Conservation (phyloP, 345 rosid genomes). For the Gossypium thurberi region DNA sequence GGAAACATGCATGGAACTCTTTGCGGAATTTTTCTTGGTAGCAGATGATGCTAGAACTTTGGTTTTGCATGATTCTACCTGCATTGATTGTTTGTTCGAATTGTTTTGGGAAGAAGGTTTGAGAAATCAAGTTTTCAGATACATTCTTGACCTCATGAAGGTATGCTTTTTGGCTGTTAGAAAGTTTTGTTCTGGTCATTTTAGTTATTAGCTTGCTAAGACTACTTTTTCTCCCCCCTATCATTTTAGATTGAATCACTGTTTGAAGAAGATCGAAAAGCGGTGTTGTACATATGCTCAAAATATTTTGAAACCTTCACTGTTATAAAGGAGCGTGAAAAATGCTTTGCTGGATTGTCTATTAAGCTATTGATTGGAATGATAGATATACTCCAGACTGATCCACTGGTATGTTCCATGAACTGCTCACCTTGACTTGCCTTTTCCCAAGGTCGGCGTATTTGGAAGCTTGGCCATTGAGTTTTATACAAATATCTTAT, state of each 20-base stretch:
- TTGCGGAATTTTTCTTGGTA: constrained; percentile 48
- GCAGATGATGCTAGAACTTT: constrained; percentile 54
- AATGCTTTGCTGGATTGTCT: constrained; percentile 51
- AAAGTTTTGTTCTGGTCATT: background rate
- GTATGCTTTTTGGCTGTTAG: constrained; percentile 29
- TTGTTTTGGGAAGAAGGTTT: constrained; percentile 83
- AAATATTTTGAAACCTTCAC: constrained; percentile 88
- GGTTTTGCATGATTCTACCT: constrained; percentile 51
- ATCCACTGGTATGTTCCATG: constrained; percentile 47
- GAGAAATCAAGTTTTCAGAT: constrained; percentile 54
- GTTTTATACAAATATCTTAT: constrained; percentile 17
- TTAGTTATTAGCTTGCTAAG: constrained; percentile 13
- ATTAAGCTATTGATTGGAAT: constrained; percentile 76
- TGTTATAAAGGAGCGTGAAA: constrained; percentile 77
- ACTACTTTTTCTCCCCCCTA: background rate
- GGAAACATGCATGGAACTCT: constrained; percentile 55
- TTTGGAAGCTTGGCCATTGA: constrained; percentile 5
- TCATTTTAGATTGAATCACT: constrained; percentile 45
- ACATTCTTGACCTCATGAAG: constrained; percentile 81
- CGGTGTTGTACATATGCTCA: constrained; percentile 69
- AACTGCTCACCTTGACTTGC: background rate
- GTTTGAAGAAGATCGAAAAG: constrained; percentile 58
- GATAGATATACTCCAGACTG: constrained; percentile 64
- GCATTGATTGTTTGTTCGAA: constrained; percentile 79
- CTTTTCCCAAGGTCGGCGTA: constrained; percentile 6